A percentile compares a stretch with the other conserved stretches of the same genome.
phyloP scores from a whole-genome alignment of 2,329 filamentous ascomycete genomes.

The Colletotrichum sp. region DNA sequence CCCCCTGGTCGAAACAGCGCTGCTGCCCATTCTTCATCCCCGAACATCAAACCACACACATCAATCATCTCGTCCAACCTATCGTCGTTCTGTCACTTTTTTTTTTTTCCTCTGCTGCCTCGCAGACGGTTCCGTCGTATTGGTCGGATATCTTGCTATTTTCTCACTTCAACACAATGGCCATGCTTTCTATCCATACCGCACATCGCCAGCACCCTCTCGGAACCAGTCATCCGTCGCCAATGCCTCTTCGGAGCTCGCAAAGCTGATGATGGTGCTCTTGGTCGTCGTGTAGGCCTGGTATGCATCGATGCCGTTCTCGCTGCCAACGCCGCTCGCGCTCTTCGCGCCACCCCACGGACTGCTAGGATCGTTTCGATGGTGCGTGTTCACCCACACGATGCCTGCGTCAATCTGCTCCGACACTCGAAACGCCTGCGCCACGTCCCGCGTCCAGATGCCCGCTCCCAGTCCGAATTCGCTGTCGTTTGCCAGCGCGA shows the following conservation, averaged over 20 bases:
- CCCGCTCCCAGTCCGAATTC: conserved; percentile 80
- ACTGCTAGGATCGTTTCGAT: conserved; percentile 74
- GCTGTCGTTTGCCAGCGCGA: conserved; percentile 74
- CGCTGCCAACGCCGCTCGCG: conserved; percentile 71
- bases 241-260: conserved; percentile 55
- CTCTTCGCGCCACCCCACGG: conserved; percentile 71
- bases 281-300: conserved; percentile 65
- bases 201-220: conserved; percentile 58
- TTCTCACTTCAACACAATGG: not conserved
- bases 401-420: conserved; percentile 73
- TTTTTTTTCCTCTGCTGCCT: not conserved
- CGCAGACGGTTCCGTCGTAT: not conserved
- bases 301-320: conserved; percentile 73
- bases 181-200: conserved; percentile 56
- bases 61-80: not conserved
- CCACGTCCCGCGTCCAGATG: conserved; percentile 77
- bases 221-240: conserved; percentile 72
- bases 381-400: conserved; percentile 66
- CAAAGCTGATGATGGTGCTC: conserved; percentile 75
- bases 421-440: conserved; percentile 75
- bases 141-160: not conserved
- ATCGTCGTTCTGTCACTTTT: not conserved
- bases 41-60: conserved; percentile 11
- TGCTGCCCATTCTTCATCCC: conserved; percentile 1
- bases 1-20: not conserved